A percentile compares a stretch with the other conserved stretches of the same genome.
phyloP scores from a whole-genome alignment of 345 rosid species.

The Orychophragmus violaceus region DNA sequence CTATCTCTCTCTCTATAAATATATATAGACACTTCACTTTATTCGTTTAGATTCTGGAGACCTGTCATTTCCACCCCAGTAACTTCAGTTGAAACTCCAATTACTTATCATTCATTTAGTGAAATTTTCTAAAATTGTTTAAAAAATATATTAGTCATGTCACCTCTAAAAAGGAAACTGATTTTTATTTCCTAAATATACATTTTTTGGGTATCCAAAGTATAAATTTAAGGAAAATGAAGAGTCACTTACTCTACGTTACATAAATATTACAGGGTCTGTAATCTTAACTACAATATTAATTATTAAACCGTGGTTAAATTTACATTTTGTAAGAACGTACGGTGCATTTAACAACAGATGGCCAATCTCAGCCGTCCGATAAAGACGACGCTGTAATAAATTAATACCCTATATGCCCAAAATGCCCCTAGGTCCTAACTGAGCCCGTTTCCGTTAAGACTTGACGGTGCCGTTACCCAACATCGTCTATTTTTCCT shows the following conservation, averaged over 20 bases:
- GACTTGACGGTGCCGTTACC: constrained; percentile 24
- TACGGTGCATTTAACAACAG: neutral
- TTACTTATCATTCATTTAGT: neutral
- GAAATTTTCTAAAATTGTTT: neutral
- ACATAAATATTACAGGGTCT: neutral
- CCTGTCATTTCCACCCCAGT: constrained; percentile 26
- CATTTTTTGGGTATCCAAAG: neutral
- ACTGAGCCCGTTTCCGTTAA: constrained; percentile 16
- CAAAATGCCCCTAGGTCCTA: neutral
- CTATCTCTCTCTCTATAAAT: neutral
- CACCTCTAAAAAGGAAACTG: constrained; percentile 18
- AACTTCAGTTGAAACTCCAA: constrained; percentile 18
- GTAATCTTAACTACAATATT: too few relatives aligned
- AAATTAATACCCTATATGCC: neutral
- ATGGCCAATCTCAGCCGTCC: constrained; percentile 18
- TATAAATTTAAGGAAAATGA: neutral
- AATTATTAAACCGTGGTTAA: neutral
- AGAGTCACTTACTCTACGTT: constrained; percentile 1
- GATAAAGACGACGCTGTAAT: constrained; percentile 1
- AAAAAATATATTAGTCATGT: constrained; percentile 1
- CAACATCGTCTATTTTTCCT: constrained; percentile 11
- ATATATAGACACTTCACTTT: neutral
- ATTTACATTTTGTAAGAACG: neutral
- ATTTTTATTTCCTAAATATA: neutral
- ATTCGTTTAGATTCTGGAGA: constrained; percentile 6